Conservation (phyloP, 139 green algal genomes). For the Asterochloris sp. region DNA sequence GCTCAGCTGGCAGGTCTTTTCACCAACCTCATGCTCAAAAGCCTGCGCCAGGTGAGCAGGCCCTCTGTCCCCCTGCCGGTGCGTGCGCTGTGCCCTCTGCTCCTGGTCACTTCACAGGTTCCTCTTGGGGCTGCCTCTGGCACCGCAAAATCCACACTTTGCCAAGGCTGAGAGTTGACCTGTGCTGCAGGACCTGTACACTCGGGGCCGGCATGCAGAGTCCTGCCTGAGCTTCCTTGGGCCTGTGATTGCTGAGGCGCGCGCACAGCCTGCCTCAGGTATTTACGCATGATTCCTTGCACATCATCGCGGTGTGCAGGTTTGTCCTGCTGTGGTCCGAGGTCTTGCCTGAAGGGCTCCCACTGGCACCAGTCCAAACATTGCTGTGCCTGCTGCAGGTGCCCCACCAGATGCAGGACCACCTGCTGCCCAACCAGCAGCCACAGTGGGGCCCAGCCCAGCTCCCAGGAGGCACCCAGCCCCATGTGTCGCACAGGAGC, state of each 20-base stretch:
- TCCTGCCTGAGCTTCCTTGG: conserved; percentile 33
- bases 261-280: conserved; percentile 16
- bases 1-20: neutral
- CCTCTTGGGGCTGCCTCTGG: neutral
- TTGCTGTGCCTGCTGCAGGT: neutral
- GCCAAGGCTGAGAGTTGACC: neutral
- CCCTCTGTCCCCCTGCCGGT: neutral
- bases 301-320: neutral
- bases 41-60: neutral
- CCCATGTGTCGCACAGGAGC: no score
- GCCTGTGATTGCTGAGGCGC: conserved; percentile 36
- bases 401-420: neutral
- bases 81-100: no score
- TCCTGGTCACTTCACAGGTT: neutral
- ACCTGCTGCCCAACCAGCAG: neutral
- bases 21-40: neutral
- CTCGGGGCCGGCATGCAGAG: neutral
- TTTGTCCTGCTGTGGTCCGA: no score
- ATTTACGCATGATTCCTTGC: neutral
- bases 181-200: conserved; percentile 3
- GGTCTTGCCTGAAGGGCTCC: neutral
- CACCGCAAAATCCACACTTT: no score
- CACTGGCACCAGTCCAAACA: neutral
- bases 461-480: no score
- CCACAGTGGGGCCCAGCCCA: no score